Evolutionary conservation across 768 basidiomycete species (phyloP).

Genomic region (Thelephora ganbajun): DNA sequence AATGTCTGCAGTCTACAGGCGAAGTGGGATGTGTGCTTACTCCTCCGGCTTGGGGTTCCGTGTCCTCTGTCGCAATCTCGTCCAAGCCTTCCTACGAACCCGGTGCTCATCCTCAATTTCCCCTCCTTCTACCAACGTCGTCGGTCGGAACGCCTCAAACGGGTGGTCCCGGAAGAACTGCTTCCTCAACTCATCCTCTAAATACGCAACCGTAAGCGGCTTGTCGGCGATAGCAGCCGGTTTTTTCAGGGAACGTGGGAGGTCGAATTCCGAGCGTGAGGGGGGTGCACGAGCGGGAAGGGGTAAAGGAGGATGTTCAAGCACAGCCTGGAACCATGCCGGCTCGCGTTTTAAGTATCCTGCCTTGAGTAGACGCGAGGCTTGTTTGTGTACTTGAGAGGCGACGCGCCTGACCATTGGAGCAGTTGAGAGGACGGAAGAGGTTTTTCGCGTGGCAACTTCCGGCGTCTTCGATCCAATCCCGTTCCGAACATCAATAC

Average conservation of each 20-base stretch:
- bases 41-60: slow-evolving; percentile 81
- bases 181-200: slow-evolving; percentile 75
- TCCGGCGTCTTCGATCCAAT: no score
- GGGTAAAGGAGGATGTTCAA: slow-evolving; percentile 78
- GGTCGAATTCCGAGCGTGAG: slow-evolving; percentile 40
- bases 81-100: slow-evolving; percentile 56
- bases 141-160: slow-evolving; percentile 83
- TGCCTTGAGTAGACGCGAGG: slow-evolving; percentile 64
- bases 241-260: slow-evolving; percentile 9
- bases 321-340: slow-evolving; percentile 73
- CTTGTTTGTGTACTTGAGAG: slow-evolving; percentile 79
- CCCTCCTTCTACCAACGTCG: slow-evolving; percentile 60
- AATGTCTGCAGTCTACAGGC: background rate
- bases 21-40: slow-evolving; percentile 32
- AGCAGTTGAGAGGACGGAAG: background rate
- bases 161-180: slow-evolving; percentile 96
- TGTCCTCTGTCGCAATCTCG: slow-evolving; percentile 64
- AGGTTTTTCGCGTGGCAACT: background rate
- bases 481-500: no score
- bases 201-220: slow-evolving; percentile 53
- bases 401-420: slow-evolving; percentile 70
- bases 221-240: slow-evolving; percentile 1
- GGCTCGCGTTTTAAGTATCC: slow-evolving; percentile 52
- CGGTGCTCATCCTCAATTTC: slow-evolving; percentile 41
- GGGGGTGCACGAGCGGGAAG: slow-evolving; percentile 68